A percentile compares a stretch with the other conserved stretches of the same genome.
Evolutionary conservation across 441 rosid genomes (phyloP).

Genomic region (Eutrema salsugineum): DNA sequence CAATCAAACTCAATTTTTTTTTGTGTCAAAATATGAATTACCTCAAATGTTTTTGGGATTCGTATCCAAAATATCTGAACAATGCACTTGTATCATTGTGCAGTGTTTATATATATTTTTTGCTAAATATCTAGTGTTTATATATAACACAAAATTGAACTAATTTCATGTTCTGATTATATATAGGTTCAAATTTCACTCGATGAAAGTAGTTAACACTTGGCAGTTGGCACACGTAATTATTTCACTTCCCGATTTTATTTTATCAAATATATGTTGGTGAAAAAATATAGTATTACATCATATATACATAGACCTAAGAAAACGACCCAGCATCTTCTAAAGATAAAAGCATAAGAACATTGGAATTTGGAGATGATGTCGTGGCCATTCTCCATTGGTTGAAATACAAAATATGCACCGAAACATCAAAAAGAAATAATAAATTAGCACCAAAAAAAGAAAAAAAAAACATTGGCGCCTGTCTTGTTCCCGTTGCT

Average conservation of each 20-base stretch:
- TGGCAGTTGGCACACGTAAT: neutral
- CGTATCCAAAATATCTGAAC: too few relatives aligned
- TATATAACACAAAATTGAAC: too few relatives aligned
- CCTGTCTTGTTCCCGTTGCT: constrained; percentile 36
- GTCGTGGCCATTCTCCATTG: constrained; percentile 12
- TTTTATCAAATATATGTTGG: neutral
- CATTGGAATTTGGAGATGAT: constrained; percentile 7
- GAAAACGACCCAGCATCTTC: constrained; percentile 23
- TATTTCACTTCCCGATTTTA: neutral
- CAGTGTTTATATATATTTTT: too few relatives aligned
- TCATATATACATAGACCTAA: neutral
- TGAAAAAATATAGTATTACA: neutral
- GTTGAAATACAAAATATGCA: neutral
- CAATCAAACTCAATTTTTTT: too few relatives aligned
- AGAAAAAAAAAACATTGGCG: constrained; percentile 18
- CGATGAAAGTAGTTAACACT: neutral
- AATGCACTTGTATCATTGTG: too few relatives aligned
- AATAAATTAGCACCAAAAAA: neutral
- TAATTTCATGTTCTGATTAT: neutral
- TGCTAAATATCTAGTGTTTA: too few relatives aligned
- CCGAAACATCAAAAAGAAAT: neutral
- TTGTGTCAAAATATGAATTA: too few relatives aligned
- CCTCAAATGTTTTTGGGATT: too few relatives aligned
- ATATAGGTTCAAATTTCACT: neutral
- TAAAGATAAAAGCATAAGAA: constrained; percentile 14